These are phyloP conservation scores for Jamesozyma jinghongensis DNA, from an alignment of 805 yeast genomes.

Conservation along the genomic window DNA sequence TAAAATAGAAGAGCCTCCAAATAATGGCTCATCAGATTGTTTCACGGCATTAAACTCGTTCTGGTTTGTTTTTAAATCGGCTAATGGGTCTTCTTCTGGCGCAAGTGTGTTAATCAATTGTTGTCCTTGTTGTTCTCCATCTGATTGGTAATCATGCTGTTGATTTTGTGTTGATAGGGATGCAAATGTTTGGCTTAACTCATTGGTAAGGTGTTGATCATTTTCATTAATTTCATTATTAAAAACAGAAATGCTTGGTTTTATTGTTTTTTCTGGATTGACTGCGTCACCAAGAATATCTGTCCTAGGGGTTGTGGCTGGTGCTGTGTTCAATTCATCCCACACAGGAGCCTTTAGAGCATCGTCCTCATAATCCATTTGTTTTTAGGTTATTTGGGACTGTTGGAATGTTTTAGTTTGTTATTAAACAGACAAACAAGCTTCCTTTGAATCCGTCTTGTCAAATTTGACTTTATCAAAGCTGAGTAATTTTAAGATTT, in stretches of 20 bases:
- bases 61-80: constrained; percentile 36
- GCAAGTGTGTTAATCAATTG: constrained; percentile 14
- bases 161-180: constrained; percentile 2
- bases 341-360: constrained; percentile 29
- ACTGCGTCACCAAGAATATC: not conserved
- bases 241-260: not conserved
- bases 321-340: constrained; percentile 21
- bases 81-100: constrained; percentile 31
- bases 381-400: not conserved
- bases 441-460: no score
- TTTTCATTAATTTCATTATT: not conserved
- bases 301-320: not conserved
- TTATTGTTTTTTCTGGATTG: not conserved
- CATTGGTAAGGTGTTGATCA: constrained; percentile 1
- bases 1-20: constrained; percentile 19
- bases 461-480: no score
- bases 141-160: not conserved
- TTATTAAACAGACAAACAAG: no score
- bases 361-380: constrained; percentile 24
- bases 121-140: constrained; percentile 2
- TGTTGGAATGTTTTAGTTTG: no score
- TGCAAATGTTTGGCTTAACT: constrained; percentile 15
- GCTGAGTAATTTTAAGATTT: no score
- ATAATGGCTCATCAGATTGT: constrained; percentile 27
- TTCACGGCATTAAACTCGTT: constrained; percentile 18